These are phyloP conservation scores for Uncinocarpus reesii DNA, from an alignment of 2,329 filamentous ascomycete genomes.

Conservation along the genomic window DNA sequence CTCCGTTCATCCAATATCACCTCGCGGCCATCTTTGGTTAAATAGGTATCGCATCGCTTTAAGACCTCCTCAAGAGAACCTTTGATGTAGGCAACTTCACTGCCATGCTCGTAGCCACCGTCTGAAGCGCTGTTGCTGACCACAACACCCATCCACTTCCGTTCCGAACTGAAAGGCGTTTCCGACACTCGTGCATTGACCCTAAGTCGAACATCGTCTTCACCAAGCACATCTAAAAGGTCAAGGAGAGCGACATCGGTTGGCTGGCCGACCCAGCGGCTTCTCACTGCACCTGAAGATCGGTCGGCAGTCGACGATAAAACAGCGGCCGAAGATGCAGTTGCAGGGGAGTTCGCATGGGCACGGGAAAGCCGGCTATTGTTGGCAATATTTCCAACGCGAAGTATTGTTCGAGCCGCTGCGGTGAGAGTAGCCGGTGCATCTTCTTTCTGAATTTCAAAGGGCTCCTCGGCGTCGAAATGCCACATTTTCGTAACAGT, in stretches of 20 bases:
- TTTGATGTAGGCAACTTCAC: slow-evolving; percentile 87
- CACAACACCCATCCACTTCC: slow-evolving; percentile 98
- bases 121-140: slow-evolving; percentile 51
- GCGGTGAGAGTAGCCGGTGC: slow-evolving; percentile 52
- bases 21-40: slow-evolving; percentile 76
- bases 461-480: slow-evolving; percentile 56
- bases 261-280: slow-evolving; percentile 91
- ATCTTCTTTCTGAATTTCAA: slow-evolving; percentile 48
- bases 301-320: slow-evolving; percentile 69
- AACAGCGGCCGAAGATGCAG: slow-evolving; percentile 62
- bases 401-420: slow-evolving; percentile 68
- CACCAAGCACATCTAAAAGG: slow-evolving; percentile 77
- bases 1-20: slow-evolving; percentile 69
- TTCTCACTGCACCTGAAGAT: slow-evolving; percentile 55
- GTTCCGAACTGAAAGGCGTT: slow-evolving; percentile 89
- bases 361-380: slow-evolving; percentile 71
- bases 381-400: slow-evolving; percentile 94
- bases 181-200: slow-evolving; percentile 74
- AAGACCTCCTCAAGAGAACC: slow-evolving; percentile 83
- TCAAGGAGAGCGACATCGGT: slow-evolving; percentile 97
- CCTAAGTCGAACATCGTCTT: slow-evolving; percentile 80
- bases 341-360: slow-evolving; percentile 59
- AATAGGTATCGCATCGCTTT: slow-evolving; percentile 77
- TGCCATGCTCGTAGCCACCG: slow-evolving; percentile 42
- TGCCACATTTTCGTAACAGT: slow-evolving; percentile 95